phyloP scores from a whole-genome alignment of 495 filamentous ascomycete genomes.

The Lasiosphaeria ovina region DNA sequence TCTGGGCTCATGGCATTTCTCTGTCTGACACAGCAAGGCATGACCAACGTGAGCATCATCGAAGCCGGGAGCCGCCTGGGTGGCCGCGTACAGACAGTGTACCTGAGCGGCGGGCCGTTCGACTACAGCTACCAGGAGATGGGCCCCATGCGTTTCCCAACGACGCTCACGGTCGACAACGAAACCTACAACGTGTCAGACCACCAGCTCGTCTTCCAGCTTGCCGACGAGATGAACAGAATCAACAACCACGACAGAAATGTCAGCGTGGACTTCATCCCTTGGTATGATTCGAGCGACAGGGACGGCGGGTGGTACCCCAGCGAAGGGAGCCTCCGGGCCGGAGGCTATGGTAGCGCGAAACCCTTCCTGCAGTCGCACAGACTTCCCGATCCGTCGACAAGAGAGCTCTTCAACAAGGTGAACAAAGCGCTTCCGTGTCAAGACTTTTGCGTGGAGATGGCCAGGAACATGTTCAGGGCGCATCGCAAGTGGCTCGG shows the following conservation, averaged over 20 bases:
- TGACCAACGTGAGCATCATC: slow-evolving; percentile 41
- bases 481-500: slow-evolving; percentile 58
- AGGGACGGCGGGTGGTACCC: slow-evolving; percentile 48
- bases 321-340: slow-evolving; percentile 48
- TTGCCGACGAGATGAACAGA: slow-evolving; percentile 56
- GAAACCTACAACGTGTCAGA: slow-evolving; percentile 56
- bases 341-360: slow-evolving; percentile 45
- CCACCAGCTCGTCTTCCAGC: slow-evolving; percentile 63
- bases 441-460: slow-evolving; percentile 36
- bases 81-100: slow-evolving; percentile 61
- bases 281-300: slow-evolving; percentile 54
- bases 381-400: slow-evolving; percentile 36
- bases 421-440: slow-evolving; percentile 28
- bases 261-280: slow-evolving; percentile 63
- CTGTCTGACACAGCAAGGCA: slow-evolving; percentile 36
- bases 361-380: slow-evolving; percentile 33
- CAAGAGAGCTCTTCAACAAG: slow-evolving; percentile 36
- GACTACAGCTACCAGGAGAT: slow-evolving; percentile 73
- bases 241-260: slow-evolving; percentile 52
- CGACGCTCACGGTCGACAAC: slow-evolving; percentile 48
- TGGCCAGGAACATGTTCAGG: slow-evolving; percentile 60
- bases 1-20: slow-evolving; percentile 60
- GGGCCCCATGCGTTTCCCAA: slow-evolving; percentile 68
- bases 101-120: slow-evolving; percentile 58
- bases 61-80: slow-evolving; percentile 40